Base-by-base conservation (phyloP, 192 early-diverging fungal species). In the Umbelopsis vinacea region DNA sequence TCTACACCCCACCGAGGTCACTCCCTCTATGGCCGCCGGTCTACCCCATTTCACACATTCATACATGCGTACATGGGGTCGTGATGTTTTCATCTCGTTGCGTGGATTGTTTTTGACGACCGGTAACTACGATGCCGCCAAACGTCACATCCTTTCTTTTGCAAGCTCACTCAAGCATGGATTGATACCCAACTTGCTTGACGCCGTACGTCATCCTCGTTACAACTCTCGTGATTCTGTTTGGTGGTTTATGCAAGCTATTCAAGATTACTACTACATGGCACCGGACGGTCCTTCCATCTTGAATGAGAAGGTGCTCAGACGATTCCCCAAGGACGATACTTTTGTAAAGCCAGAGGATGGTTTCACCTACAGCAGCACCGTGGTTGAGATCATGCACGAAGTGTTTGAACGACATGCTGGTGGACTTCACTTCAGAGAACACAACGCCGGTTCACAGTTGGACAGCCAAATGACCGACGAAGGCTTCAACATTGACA, bases 61-160 rank as follows among this genome's bases (percentile, higher is more conserved):
- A 50, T 92, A 97, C 69, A 97, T 97, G 94, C 89, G 98, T 52
- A 92, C 91, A 74, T 99, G 98, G 98, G 98, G 98, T n/a, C 90
- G 98, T 52, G 98, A 99, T 84, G 92, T 97, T 38, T 96, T 98
- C 76, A 96, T 99, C 70, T 84, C 94, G 8, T 79, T 99, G 4
- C 86, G 89, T 5, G 98, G 98, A 6, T 78, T 95, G 38, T 83
- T 97, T 33, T 69, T 99, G 57, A 81, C 89, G 6, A 92, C 95
- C 14, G 96, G 96, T 9, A 87, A 95, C 67, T 94, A 81, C 73
- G 84, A 92, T 21, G 96, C 89, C 0, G 98, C 98, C 14, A 84
- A 86, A 47, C 83, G 81, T 0, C 98, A 99, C 53, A 85, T 99
- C 21, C 71, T 99, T 68, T 89, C 92, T 3, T 98, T 99, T 84